Conservation (phyloP, 352 stramenopile genomes). For the Phytophthora hibernalis region DNA sequence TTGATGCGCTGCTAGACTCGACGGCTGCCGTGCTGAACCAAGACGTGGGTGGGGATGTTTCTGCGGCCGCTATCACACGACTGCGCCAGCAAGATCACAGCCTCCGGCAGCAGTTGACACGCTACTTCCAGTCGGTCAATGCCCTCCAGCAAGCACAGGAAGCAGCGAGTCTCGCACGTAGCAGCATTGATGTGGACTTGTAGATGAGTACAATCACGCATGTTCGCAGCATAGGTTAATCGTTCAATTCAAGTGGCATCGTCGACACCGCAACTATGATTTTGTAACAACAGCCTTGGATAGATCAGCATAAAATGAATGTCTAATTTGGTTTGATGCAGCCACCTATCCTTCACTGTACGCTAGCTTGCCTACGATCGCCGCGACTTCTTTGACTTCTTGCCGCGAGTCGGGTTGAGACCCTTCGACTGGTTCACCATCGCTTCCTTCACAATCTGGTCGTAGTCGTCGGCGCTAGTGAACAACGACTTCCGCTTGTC, state of each 20-base stretch:
- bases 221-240: not conserved
- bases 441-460: slow-evolving; percentile 69
- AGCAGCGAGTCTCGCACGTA: slow-evolving; percentile 49
- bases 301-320: slow-evolving; percentile 25
- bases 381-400: slow-evolving; percentile 51
- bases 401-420: slow-evolving; percentile 26
- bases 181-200: slow-evolving; percentile 32
- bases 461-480: slow-evolving; percentile 80
- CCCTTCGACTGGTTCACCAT: slow-evolving; percentile 59
- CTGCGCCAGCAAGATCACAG: slow-evolving; percentile 41
- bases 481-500: slow-evolving; percentile 79
- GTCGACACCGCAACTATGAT: not conserved
- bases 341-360: slow-evolving; percentile 24
- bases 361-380: slow-evolving; percentile 27
- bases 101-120: slow-evolving; percentile 49
- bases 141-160: slow-evolving; percentile 64
- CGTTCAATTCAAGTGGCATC: no score
- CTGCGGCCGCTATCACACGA: slow-evolving; percentile 22
- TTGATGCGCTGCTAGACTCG: slow-evolving; percentile 68
- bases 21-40: slow-evolving; percentile 46
- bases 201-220: slow-evolving; percentile 16
- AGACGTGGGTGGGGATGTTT: slow-evolving; percentile 17
- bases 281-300: not conserved
- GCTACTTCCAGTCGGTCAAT: slow-evolving; percentile 62
- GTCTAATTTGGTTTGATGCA: slow-evolving; percentile 29